Conservation (phyloP, 805 yeast species). For the Torulaspora quercuum region DNA sequence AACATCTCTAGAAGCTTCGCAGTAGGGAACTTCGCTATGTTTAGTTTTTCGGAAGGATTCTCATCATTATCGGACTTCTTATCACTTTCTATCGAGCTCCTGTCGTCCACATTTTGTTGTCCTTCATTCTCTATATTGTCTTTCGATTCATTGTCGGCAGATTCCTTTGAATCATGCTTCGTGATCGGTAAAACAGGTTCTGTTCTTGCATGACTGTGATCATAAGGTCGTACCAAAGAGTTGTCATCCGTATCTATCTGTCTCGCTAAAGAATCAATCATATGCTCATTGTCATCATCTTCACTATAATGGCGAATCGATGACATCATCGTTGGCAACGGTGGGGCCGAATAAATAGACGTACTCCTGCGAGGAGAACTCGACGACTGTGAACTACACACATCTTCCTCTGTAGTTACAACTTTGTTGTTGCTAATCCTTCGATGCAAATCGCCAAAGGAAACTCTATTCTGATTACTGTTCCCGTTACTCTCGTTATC, state of each 20-base stretch:
- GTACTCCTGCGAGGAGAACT: constrained; percentile 13
- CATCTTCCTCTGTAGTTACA: constrained; percentile 19
- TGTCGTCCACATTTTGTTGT: background rate
- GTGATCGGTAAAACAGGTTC: constrained; percentile 12
- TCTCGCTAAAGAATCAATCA: constrained; percentile 9
- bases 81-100: constrained; percentile 6
- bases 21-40: constrained; percentile 80
- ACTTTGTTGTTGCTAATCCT: constrained; percentile 3
- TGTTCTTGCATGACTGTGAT: constrained; percentile 1
- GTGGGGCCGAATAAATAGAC: constrained; percentile 10
- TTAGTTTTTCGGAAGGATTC: constrained; percentile 21
- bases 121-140: background rate
- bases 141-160: background rate
- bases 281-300: constrained; percentile 12
- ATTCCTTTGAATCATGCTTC: constrained; percentile 1
- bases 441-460: constrained; percentile 2
- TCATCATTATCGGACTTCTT: constrained; percentile 12
- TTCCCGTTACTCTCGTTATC: constrained; percentile 24
- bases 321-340: constrained; percentile 9
- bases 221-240: constrained; percentile 12
- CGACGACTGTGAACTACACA: constrained; percentile 25
- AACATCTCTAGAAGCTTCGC: constrained; percentile 80
- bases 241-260: constrained; percentile 7
- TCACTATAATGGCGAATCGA: constrained; percentile 6
- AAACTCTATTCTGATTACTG: background rate